Conservation (phyloP, 371 early-diverging fungal genomes). For the Lichtheimia hyalospora region DNA sequence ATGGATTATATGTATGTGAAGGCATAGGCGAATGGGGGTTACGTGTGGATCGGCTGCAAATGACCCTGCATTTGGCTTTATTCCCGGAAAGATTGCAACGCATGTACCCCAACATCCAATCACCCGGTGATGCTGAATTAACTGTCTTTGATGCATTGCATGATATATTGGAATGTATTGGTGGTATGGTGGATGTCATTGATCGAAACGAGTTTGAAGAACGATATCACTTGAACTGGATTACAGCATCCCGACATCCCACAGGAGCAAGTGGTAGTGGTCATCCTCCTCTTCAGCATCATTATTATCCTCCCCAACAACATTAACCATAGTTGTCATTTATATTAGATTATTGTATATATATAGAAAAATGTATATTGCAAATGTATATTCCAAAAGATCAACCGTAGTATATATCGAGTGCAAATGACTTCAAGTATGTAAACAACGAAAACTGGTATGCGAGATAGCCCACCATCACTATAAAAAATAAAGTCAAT, state of each 20-base stretch:
- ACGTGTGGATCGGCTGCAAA: not conserved
- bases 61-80: not conserved
- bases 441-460: slow-evolving; percentile 24
- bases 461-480: slow-evolving; percentile 40
- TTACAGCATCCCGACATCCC: not conserved
- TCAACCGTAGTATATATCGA: not conserved
- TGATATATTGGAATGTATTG: not conserved
- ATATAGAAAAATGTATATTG: not conserved
- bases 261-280: too few relatives aligned
- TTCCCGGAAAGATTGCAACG: not conserved
- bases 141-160: not conserved
- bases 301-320: not conserved
- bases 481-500: slow-evolving; percentile 15
- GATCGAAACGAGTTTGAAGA: not conserved
- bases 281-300: too few relatives aligned
- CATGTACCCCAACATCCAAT: not conserved
- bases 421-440: slow-evolving; percentile 1
- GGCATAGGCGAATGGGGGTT: slow-evolving; percentile 1
- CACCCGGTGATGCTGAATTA: not conserved
- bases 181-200: not conserved
- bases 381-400: slow-evolving; percentile 1
- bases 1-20: not conserved
- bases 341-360: too few relatives aligned
- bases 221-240: not conserved
- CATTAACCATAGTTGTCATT: too few relatives aligned